Evolutionary conservation across 148 eudicot species (phyloP).

Genomic region (Pouteria glomerata): DNA sequence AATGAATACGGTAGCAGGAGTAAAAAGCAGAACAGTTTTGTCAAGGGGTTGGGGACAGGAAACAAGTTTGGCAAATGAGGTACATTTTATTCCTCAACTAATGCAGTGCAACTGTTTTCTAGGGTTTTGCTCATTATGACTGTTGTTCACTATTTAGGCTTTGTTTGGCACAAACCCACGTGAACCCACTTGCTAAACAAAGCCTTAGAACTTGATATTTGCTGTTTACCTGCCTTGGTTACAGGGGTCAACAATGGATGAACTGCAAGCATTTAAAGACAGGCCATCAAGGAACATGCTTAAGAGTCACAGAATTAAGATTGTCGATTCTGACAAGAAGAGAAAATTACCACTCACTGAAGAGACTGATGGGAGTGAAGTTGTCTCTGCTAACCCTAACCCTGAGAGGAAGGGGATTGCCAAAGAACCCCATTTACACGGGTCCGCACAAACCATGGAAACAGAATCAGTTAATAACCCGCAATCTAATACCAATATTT

Average conservation of each 20-base stretch:
- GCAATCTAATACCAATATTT: conserved; percentile 14
- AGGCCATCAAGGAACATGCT: conserved; percentile 16
- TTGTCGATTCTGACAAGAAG: conserved; percentile 37
- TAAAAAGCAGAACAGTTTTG: conserved; percentile 17
- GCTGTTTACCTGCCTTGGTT: background rate
- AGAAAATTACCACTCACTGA: conserved; percentile 35
- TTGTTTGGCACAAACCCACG: too few relatives aligned
- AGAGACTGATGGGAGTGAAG: conserved; percentile 10
- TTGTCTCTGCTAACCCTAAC: conserved; percentile 11
- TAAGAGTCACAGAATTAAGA: conserved; percentile 20
- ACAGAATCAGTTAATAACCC: conserved; percentile 20
- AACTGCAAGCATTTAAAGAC: conserved; percentile 15
- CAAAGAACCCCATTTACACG: conserved; percentile 12
- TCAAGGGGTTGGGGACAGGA: conserved; percentile 26
- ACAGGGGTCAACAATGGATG: conserved; percentile 29
- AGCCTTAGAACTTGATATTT: too few relatives aligned
- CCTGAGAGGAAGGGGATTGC: conserved; percentile 18
- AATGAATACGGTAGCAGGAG: conserved; percentile 44
- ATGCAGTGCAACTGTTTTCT: background rate
- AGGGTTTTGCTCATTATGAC: background rate
- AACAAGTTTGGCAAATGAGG: conserved; percentile 35
- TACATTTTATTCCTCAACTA: conserved; percentile 10
- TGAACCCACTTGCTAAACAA: too few relatives aligned
- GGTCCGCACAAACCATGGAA: conserved; percentile 11
- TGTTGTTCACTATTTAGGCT: background rate